Evolutionary conservation across 495 filamentous ascomycete species (phyloP), one percentile per base, ranked within the genome.

Genomic region (Podospora conica): DNA sequence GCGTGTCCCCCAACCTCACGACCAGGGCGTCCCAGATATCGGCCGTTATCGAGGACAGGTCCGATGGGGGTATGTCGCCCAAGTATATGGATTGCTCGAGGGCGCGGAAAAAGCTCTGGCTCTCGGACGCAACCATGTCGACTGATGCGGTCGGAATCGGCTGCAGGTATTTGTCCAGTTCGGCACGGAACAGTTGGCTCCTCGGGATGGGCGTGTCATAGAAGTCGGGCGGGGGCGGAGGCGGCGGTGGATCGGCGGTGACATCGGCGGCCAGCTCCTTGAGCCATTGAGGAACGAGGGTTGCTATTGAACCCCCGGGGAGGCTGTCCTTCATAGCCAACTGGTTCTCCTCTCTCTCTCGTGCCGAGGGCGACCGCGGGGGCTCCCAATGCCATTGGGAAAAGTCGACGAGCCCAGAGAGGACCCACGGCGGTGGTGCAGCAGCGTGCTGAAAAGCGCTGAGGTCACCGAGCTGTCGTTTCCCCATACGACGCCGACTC

Each of bases 381-480:
- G 83, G 74, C 28, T 78, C 72, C 82, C 82, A 85, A 53, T 75
- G 69, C 81, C 82, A 85, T 68, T 79, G 72, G 15, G 77, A 78
- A 20, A 81, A 57, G 60, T 82, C 74, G 3, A 77, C 40, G 15
- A 77, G 66, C 55, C 71, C 70, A 25, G 77, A 72, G 27, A 83
- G 72, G 0, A 70, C 75, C 81, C 80, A 81, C 22, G 74, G 33
- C 1, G 78, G 77, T 20, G 75, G 74, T 60, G 73, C 68, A 8
- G 76, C 70, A 29, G 77, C 70, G 10, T 74, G 66, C 18, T 76
- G 75, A 20, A 77, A 65, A 23, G 75, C 69, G 57, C 72, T 77
- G n/a, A 80, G 68, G 58, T 78, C 77, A 57, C 75, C 77, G 76
- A 86, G 80, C 25, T 77, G 78, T 62, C 84, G 76, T 60, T 77